These are phyloP conservation scores for Grosmannia penicillata DNA, from an alignment of 2,329 filamentous ascomycete species.

Conservation along the genomic window DNA sequence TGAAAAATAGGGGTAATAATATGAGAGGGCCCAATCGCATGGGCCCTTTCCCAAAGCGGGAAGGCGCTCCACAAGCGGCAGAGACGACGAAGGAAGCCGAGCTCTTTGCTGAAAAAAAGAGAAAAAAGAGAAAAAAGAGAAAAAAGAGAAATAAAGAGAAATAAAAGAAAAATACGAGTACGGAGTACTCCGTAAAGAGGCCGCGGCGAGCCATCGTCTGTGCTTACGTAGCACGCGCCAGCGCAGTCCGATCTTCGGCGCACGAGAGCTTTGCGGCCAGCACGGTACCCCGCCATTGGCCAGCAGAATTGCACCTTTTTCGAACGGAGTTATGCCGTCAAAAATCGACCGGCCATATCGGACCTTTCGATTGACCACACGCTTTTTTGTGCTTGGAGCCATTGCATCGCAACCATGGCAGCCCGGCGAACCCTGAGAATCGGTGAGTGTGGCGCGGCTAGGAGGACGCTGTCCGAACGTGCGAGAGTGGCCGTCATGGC, in stretches of 20 bases:
- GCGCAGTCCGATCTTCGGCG: conserved; percentile 9
- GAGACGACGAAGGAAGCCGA: conserved; percentile 2
- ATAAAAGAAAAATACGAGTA: background rate
- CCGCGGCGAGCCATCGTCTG: no score
- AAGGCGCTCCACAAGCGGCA: background rate
- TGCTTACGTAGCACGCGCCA: no score
- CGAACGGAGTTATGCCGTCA: background rate
- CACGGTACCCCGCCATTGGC: conserved; percentile 8
- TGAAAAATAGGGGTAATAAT: conserved; percentile 9
- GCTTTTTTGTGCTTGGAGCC: conserved; percentile 7
- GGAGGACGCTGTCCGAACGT: no score
- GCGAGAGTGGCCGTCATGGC: background rate
- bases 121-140: background rate
- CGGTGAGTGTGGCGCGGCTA: conserved; percentile 29
- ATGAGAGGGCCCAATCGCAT: conserved; percentile 1
- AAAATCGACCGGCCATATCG: background rate
- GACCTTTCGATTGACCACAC: background rate
- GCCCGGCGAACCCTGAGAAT: conserved; percentile 47
- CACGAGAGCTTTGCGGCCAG: background rate
- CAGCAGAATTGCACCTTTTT: conserved; percentile 4
- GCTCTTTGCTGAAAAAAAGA: background rate
- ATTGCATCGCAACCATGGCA: conserved; percentile 35
- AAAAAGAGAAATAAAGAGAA: background rate
- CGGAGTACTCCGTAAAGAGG: background rate
- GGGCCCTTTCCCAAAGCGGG: background rate